Evolutionary conservation across 192 early-diverging fungal genomes (phyloP), one percentile per base, ranked within the genome.

Genomic region (Radiomyces spectabilis): DNA sequence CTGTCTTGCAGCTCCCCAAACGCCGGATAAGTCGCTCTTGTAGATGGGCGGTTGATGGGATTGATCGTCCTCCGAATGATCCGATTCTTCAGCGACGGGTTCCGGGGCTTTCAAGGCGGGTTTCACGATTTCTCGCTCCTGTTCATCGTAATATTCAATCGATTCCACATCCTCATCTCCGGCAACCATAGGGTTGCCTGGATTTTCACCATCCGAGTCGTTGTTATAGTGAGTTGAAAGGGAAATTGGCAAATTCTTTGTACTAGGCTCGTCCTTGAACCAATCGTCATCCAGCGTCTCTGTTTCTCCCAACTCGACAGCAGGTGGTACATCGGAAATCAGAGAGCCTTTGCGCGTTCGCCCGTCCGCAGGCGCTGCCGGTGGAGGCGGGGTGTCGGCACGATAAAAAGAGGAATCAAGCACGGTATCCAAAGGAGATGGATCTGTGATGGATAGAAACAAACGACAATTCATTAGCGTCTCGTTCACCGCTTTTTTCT

Each of bases 131-230:
- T 42, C 41, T 12, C 24, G 46, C 21, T 48, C 25, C 5, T 22
- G 4, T 15, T 48, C 24, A 29, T 48, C 25, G 46, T 48, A 48
- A 48, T 48, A 48, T 22, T 48, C 46, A 12, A 48, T 27, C 15
- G 27, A 13, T 5, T 21, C 24, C 46, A 48, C 46, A 31, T 48
- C 46, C 24, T 48, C 24, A 27, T 48, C 46, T 21, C 46, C 12
- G 9, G 27, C 7, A 21, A 48, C 27, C 46, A 27, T 48, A 9
- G 33, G 33, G 13, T 35, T 35, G 13, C 33, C 33, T 5, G 33
- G 33, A n/a, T 22, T 27, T 15, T 48, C 24, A 0, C 30, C 46
- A 9, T 48, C 24, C 46, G 15, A 25, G 46, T 48, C 24, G 27
- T 48, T 12, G 21, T 48, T 3, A 27, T 12, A 5, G 13, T 15